Evolutionary conservation across 2,329 filamentous ascomycete genomes (phyloP).

Genomic region (Lasiodiplodia gonubiensis): DNA sequence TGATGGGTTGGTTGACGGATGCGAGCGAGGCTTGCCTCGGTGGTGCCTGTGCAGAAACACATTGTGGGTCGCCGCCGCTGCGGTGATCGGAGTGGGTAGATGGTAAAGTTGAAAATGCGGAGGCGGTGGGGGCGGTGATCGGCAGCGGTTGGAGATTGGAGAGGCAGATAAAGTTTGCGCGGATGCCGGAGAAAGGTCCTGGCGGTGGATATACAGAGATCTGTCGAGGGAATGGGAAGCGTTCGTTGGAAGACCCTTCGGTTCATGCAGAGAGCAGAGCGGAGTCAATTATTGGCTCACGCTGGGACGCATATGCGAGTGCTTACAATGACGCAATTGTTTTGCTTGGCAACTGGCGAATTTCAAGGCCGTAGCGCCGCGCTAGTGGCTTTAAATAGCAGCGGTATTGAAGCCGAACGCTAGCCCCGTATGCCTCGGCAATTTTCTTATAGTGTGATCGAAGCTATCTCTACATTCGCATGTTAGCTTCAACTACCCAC

Average conservation of each 20-base stretch:
- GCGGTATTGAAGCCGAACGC: neutral
- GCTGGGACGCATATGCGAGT: neutral
- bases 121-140: neutral
- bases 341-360: neutral
- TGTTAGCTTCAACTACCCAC: too few species aligned
- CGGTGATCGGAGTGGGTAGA: neutral
- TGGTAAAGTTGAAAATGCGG: neutral
- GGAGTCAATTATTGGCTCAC: neutral
- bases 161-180: too few species aligned
- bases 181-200: too few species aligned
- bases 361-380: slow-evolving; percentile 1
- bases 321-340: slow-evolving; percentile 10
- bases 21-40: neutral
- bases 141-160: neutral
- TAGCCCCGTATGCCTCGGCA: too few species aligned
- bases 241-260: neutral
- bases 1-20: too few species aligned
- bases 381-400: neutral
- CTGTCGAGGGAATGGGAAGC: neutral
- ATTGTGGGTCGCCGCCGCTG: neutral
- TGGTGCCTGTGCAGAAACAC: slow-evolving; percentile 10
- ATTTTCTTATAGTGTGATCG: too few species aligned
- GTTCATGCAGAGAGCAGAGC: neutral
- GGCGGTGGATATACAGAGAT: too few species aligned
- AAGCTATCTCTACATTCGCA: too few species aligned